A percentile compares a stretch with the other conserved stretches of the same genome.
Conservation (phyloP, 208 protist species). For the Leishmania arabica region DNA sequence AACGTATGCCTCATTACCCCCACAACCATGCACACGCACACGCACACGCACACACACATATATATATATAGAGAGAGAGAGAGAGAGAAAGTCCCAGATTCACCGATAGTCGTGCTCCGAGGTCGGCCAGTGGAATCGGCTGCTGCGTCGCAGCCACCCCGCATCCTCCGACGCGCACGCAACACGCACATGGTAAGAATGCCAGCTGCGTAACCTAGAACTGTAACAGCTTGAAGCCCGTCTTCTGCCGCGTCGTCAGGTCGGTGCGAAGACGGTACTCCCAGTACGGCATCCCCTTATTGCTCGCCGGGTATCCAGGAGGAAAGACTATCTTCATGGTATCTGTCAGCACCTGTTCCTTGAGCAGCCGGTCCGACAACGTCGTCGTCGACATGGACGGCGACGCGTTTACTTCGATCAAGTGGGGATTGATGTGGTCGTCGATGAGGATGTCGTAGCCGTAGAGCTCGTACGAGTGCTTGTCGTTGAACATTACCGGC, state of each 20-base stretch:
- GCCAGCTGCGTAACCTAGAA: slow-evolving; percentile 14
- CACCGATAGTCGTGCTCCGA: too few relatives aligned
- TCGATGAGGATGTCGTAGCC: slow-evolving; percentile 98
- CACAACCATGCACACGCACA: too few relatives aligned
- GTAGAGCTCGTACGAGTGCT: slow-evolving; percentile 97
- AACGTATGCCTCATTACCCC: too few relatives aligned
- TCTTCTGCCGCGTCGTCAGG: slow-evolving; percentile 60
- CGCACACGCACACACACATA: too few relatives aligned
- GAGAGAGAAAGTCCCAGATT: too few relatives aligned
- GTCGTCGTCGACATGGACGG: slow-evolving; percentile 91
- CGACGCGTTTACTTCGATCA: slow-evolving; percentile 97
- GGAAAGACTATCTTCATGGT: slow-evolving; percentile 85
- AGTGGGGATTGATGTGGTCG: slow-evolving; percentile 93
- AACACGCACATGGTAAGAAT: background rate
- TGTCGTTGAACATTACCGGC: slow-evolving; percentile 94
- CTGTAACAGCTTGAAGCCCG: slow-evolving; percentile 73
- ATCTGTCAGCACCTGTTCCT: slow-evolving; percentile 84
- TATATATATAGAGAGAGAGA: too few relatives aligned
- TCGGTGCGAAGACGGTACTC: slow-evolving; percentile 84
- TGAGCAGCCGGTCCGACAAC: slow-evolving; percentile 78
- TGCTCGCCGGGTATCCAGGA: slow-evolving; percentile 55
- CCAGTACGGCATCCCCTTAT: slow-evolving; percentile 70
- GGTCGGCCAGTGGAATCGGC: background rate
- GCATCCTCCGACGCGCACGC: background rate
- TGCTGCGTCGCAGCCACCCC: background rate